phyloP scores from a whole-genome alignment of 352 stramenopile species.

The Globisporangium recalcitrans region DNA sequence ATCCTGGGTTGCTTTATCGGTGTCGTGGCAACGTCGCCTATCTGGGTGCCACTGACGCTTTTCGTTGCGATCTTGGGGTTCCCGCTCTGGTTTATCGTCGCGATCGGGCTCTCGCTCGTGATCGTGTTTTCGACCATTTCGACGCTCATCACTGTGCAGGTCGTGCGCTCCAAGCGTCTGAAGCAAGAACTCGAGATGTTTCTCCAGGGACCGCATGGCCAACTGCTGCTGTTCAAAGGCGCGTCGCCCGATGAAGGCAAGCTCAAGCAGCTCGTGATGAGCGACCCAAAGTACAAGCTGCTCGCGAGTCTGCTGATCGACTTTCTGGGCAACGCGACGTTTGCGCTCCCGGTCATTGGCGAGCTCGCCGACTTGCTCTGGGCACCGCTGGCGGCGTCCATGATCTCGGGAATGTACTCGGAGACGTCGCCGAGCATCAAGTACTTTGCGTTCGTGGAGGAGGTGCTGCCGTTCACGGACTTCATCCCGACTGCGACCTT shows the following conservation, averaged over 20 bases:
- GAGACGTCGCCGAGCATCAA: conserved; percentile 78
- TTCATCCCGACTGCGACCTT: conserved; percentile 92
- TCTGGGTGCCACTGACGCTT: conserved; percentile 57
- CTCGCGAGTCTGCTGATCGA: conserved; percentile 83
- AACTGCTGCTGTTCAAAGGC: conserved; percentile 58
- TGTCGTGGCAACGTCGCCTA: conserved; percentile 37
- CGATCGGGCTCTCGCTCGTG: conserved; percentile 34
- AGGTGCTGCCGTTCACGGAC: conserved; percentile 93
- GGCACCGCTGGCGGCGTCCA: conserved; percentile 85
- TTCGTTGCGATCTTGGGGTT: conserved; percentile 52
- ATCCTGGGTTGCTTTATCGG: conserved; percentile 40
- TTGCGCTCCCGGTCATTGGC: conserved; percentile 82
- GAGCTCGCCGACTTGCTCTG: conserved; percentile 90
- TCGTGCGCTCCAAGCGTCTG: conserved; percentile 43
- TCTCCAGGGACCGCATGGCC: conserved; percentile 43
- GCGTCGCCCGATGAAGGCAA: conserved; percentile 16
- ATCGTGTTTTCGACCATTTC: conserved; percentile 46
- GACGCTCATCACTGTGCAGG: conserved; percentile 38
- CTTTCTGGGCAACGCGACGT: conserved; percentile 84
- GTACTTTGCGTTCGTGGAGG: conserved; percentile 82
- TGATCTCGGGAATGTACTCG: conserved; percentile 91
- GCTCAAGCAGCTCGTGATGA: conserved; percentile 32
- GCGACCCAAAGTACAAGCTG: conserved; percentile 55
- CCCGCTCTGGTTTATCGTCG: conserved; percentile 54
- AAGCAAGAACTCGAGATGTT: conserved; percentile 40